Evolutionary conservation across 108 stramenopile genomes (phyloP).

Genomic region (Cylindrotheca closterium): DNA sequence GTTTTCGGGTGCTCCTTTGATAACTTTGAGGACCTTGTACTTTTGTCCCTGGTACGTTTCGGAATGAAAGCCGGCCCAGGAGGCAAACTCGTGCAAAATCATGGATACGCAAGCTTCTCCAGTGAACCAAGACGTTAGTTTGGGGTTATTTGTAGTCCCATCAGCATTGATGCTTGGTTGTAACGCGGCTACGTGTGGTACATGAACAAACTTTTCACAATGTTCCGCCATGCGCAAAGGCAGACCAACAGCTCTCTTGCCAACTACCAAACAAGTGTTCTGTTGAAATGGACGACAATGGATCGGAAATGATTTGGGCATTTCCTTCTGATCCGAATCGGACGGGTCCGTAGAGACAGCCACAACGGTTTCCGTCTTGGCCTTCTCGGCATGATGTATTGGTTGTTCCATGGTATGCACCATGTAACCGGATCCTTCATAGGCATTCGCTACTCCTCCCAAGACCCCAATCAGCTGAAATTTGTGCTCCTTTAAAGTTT

Average conservation of each 20-base stretch:
- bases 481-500: slow-evolving; percentile 9
- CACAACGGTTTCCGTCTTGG: slow-evolving; percentile 1
- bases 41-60: slow-evolving; percentile 48
- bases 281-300: slow-evolving; percentile 11
- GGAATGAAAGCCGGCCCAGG: slow-evolving; percentile 50
- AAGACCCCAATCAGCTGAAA: slow-evolving; percentile 17
- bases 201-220: slow-evolving; percentile 73
- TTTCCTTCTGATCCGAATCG: neutral
- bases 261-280: slow-evolving; percentile 23
- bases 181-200: slow-evolving; percentile 47
- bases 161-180: slow-evolving; percentile 11
- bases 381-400: neutral
- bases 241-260: slow-evolving; percentile 45
- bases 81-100: slow-evolving; percentile 69
- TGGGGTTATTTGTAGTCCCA: neutral
- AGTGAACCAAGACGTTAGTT: slow-evolving; percentile 38
- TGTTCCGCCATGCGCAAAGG: slow-evolving; percentile 49
- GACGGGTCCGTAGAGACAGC: neutral
- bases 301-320: slow-evolving; percentile 14
- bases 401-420: neutral
- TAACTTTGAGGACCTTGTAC: slow-evolving; percentile 32
- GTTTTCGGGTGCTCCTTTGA: slow-evolving; percentile 16
- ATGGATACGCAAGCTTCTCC: slow-evolving; percentile 64
- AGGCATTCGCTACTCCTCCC: slow-evolving; percentile 19
- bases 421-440: neutral